Percentiles rank a stretch among this genome's conserved stretches.
phyloP scores from a whole-genome alignment of 495 filamentous ascomycete genomes.

The Lasiosphaeria miniovina region DNA sequence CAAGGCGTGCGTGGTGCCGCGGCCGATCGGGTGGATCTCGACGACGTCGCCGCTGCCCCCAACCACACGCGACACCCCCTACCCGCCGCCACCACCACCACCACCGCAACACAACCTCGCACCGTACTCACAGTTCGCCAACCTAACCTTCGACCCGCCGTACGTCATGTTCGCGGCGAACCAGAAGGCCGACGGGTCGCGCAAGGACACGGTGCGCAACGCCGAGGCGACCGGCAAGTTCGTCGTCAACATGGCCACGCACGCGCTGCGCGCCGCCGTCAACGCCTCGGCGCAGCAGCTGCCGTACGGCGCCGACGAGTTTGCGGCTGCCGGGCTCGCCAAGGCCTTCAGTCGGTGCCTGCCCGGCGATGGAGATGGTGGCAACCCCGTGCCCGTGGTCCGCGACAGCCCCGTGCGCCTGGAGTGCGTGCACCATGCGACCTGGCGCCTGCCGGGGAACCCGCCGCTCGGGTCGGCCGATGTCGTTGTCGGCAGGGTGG shows the following conservation, averaged over 20 bases:
- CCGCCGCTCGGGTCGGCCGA: slow-evolving; percentile 53
- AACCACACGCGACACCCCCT: neutral
- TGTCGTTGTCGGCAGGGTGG: slow-evolving; percentile 54
- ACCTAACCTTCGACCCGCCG: slow-evolving; percentile 58
- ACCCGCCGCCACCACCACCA: no score
- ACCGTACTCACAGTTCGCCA: slow-evolving; percentile 59
- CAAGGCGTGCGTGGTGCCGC: slow-evolving; percentile 23
- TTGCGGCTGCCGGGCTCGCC: slow-evolving; percentile 43
- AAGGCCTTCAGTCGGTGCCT: slow-evolving; percentile 36
- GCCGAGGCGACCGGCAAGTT: slow-evolving; percentile 52
- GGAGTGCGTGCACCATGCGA: slow-evolving; percentile 54
- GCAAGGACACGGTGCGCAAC: slow-evolving; percentile 56
- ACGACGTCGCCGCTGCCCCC: slow-evolving; percentile 10
- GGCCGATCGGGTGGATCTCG: slow-evolving; percentile 25
- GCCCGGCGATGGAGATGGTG: slow-evolving; percentile 17
- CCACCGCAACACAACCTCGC: slow-evolving; percentile 43
- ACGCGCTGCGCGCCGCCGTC: slow-evolving; percentile 48
- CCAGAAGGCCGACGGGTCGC: slow-evolving; percentile 37
- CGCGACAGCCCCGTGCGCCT: slow-evolving; percentile 52
- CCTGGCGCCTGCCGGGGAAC: slow-evolving; percentile 50
- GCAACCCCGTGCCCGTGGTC: slow-evolving; percentile 48
- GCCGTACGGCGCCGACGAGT: slow-evolving; percentile 50
- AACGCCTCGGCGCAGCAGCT: slow-evolving; percentile 47
- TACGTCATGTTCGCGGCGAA: slow-evolving; percentile 57
- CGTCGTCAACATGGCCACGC: slow-evolving; percentile 59